Conservation (phyloP, 257 asterid species). For the Catharanthus roseus region DNA sequence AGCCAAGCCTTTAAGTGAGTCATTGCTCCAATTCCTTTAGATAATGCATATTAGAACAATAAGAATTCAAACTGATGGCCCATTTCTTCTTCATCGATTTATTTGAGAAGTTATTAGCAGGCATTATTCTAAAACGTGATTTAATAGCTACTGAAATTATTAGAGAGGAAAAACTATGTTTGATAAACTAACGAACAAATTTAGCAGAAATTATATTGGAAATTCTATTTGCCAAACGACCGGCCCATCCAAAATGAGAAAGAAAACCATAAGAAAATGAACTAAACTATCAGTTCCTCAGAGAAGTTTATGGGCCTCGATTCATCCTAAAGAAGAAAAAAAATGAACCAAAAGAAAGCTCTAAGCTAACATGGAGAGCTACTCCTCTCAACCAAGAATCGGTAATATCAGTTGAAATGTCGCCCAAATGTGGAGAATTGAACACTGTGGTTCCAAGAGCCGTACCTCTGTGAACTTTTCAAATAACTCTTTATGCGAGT, state of each 20-base stretch:
- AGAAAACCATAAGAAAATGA: conserved; percentile 4
- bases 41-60: neutral
- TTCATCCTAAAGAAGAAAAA: too few relatives aligned
- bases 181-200: neutral
- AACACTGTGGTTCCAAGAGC: neutral
- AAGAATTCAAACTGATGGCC: too few relatives aligned
- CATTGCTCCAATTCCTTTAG: neutral
- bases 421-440: neutral
- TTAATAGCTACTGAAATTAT: neutral
- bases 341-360: neutral
- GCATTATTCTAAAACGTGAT: neutral
- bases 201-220: neutral
- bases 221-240: neutral
- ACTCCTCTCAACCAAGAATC: conserved; percentile 1
- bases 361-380: neutral
- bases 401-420: neutral
- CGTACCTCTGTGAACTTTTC: conserved; percentile 76
- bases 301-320: neutral
- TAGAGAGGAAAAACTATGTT: neutral
- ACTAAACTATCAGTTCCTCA: too few relatives aligned
- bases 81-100: neutral
- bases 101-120: conserved; percentile 2
- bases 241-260: neutral
- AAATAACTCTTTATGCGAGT: conserved; percentile 39
- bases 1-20: neutral